Evolutionary conservation across 371 early-diverging fungal genomes (phyloP).

Genomic region (Massospora cicadina): DNA sequence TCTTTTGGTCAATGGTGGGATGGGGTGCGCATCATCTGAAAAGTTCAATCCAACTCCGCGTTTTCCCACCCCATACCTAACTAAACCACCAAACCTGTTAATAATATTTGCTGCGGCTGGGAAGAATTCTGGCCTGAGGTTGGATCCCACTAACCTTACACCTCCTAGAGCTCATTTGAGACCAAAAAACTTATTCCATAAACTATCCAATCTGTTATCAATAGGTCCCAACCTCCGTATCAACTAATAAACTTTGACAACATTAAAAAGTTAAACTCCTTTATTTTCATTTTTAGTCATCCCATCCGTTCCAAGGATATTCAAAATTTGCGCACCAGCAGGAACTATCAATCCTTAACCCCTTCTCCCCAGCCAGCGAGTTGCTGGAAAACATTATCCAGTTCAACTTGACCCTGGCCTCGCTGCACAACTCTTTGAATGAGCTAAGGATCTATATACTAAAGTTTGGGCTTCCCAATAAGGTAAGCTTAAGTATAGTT

Average conservation of each 20-base stretch:
- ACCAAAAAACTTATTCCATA: background rate
- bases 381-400: background rate
- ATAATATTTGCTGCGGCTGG: background rate
- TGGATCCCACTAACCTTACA: background rate
- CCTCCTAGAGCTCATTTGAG: no score
- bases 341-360: background rate
- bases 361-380: background rate
- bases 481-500: background rate
- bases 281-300: background rate
- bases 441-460: slow-evolving; percentile 6
- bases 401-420: slow-evolving; percentile 1
- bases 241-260: background rate
- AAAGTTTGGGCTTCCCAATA: slow-evolving; percentile 7
- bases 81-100: background rate
- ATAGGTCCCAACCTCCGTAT: background rate
- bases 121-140: background rate
- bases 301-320: background rate
- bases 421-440: background rate
- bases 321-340: background rate
- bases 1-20: background rate
- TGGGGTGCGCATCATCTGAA: slow-evolving; percentile 1
- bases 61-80: background rate
- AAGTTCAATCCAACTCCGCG: background rate
- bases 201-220: background rate
- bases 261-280: background rate